These are phyloP conservation scores for Melocanna baccifera DNA, from an alignment of 176 grass and related monocot species.

Conservation along the genomic window DNA sequence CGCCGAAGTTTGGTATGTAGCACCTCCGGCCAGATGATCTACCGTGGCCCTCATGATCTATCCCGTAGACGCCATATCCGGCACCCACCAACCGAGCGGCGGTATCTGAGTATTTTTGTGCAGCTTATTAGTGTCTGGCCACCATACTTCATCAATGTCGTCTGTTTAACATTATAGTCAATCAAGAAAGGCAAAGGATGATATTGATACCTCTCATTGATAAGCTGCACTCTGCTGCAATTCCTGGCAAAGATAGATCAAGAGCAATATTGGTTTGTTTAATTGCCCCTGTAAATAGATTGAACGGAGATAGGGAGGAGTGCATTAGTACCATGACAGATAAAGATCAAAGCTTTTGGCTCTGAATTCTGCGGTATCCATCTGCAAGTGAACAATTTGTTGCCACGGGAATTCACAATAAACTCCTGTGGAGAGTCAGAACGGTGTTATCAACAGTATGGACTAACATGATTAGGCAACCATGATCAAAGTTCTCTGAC, in stretches of 20 bases:
- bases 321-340: constrained; percentile 17
- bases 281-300: background rate
- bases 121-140: background rate
- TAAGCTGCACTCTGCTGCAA: constrained; percentile 64
- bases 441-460: background rate
- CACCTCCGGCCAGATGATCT: constrained; percentile 54
- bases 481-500: background rate
- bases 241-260: constrained; percentile 22
- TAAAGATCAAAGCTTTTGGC: constrained; percentile 54
- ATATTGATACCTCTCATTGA: constrained; percentile 48
- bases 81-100: constrained; percentile 41
- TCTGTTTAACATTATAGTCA: background rate
- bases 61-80: constrained; percentile 58
- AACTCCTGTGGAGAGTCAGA: constrained; percentile 41
- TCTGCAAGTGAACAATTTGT: constrained; percentile 60
- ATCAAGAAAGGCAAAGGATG: background rate
- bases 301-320: background rate
- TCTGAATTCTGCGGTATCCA: constrained; percentile 39
- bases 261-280: background rate
- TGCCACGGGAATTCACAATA: constrained; percentile 40
- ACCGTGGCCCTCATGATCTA: constrained; percentile 80
- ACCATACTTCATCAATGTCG: background rate
- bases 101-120: constrained; percentile 30
- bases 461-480: background rate
- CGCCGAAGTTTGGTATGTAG: constrained; percentile 47